Conservation (phyloP, 148 eudicot genomes). For the Camellia lanceoleosa region DNA sequence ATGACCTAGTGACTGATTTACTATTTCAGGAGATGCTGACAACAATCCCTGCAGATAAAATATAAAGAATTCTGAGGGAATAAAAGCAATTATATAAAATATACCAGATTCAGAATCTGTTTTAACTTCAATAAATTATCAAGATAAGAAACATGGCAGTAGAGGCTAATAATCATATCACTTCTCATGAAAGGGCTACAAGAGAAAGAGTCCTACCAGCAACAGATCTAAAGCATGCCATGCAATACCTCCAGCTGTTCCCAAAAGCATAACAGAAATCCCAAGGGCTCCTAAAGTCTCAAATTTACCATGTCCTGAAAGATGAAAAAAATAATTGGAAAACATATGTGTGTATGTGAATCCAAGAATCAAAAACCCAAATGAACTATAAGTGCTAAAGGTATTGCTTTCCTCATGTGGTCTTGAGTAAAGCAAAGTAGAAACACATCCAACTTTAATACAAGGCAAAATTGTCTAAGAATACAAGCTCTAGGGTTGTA, state of each 20-base stretch:
- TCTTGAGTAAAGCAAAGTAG: neutral
- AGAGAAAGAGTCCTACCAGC: constrained; percentile 39
- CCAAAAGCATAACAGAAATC: constrained; percentile 84
- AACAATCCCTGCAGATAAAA: constrained; percentile 48
- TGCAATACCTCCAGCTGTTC: constrained; percentile 92
- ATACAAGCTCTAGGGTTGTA: no score
- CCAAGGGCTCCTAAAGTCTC: constrained; percentile 93
- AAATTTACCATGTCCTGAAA: constrained; percentile 95
- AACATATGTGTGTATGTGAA: neutral
- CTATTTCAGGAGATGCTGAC: constrained; percentile 57
- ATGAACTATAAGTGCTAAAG: neutral
- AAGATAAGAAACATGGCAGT: neutral
- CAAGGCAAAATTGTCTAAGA: neutral
- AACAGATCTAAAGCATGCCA: constrained; percentile 94
- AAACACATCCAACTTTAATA: neutral
- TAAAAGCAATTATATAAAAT: neutral
- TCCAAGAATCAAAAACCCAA: constrained; percentile 1
- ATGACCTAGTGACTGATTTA: constrained; percentile 48
- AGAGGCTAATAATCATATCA: neutral
- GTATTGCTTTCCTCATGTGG: neutral
- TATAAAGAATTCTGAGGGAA: neutral
- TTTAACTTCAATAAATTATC: neutral
- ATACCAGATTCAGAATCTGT: neutral
- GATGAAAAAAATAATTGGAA: constrained; percentile 9
- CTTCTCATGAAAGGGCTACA: neutral